These are phyloP conservation scores for Penicillium verhagenii DNA, from an alignment of 495 filamentous ascomycete genomes.

Conservation along the genomic window DNA sequence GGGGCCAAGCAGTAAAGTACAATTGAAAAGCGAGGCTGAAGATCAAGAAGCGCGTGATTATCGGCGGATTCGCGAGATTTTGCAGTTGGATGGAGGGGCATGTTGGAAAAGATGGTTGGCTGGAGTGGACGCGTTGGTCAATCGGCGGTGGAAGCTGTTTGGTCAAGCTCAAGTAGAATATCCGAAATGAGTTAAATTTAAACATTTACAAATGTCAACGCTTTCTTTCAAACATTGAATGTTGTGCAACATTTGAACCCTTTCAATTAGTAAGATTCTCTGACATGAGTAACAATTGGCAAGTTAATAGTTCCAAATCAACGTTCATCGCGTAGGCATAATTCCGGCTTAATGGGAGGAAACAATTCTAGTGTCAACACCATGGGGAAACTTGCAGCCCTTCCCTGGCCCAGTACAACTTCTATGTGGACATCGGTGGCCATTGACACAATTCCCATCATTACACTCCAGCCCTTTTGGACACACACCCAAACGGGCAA, in stretches of 20 bases:
- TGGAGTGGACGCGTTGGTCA: slow-evolving; percentile 28
- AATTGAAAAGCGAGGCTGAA: slow-evolving; percentile 21
- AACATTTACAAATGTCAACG: too few relatives aligned
- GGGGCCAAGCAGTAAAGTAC: slow-evolving; percentile 16
- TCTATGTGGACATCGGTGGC: slow-evolving; percentile 27
- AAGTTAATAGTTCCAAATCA: too few relatives aligned
- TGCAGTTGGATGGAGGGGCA: slow-evolving; percentile 20
- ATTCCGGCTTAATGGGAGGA: too few relatives aligned
- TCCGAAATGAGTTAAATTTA: neutral
- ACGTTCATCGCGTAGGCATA: too few relatives aligned
- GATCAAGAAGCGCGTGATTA: slow-evolving; percentile 24
- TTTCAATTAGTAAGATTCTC: too few relatives aligned
- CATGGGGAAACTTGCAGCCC: slow-evolving; percentile 20
- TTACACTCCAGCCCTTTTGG: slow-evolving; percentile 19
- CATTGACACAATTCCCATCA: slow-evolving; percentile 25
- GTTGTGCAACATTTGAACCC: too few relatives aligned
- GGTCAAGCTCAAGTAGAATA: neutral
- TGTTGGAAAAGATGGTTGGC: slow-evolving; percentile 24
- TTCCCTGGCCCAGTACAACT: neutral
- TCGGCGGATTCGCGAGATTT: slow-evolving; percentile 21
- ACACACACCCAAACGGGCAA: slow-evolving; percentile 25
- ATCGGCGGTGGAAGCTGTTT: slow-evolving; percentile 19
- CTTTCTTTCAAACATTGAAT: too few relatives aligned
- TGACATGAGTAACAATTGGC: too few relatives aligned
- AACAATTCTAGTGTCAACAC: slow-evolving; percentile 42